phyloP scores from a whole-genome alignment of 129 eudicot species.

The Arctium lappa region DNA sequence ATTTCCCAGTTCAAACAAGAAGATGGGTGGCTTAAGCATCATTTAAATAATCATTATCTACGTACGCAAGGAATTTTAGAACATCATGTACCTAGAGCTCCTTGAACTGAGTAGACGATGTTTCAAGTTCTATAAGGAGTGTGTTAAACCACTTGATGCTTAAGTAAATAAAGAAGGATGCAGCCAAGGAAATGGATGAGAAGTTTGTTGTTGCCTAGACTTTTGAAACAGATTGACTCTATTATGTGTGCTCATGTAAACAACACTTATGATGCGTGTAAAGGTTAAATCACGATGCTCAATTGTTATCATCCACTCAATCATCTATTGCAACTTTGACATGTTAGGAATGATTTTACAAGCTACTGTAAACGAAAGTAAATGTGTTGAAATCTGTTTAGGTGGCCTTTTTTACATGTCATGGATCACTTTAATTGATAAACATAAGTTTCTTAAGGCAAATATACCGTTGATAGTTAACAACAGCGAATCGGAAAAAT shows the following conservation, averaged over 20 bases:
- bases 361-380: neutral
- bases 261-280: neutral
- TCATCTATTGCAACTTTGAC: neutral
- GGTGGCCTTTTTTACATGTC: neutral
- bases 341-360: neutral
- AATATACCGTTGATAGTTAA: slow-evolving; percentile 92
- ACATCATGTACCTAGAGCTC: too few species aligned
- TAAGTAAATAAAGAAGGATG: slow-evolving; percentile 45
- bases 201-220: neutral
- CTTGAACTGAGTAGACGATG: too few species aligned
- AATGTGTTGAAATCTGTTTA: neutral
- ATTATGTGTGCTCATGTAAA: neutral
- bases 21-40: too few species aligned
- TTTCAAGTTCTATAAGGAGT: too few species aligned
- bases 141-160: too few species aligned
- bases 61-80: too few species aligned
- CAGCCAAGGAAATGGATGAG: slow-evolving; percentile 35
- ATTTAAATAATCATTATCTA: too few species aligned
- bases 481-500: slow-evolving; percentile 22
- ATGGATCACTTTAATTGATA: neutral
- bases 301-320: neutral
- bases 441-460: slow-evolving; percentile 32
- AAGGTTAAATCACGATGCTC: neutral
- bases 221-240: neutral
- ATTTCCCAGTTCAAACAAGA: too few species aligned